A percentile compares a stretch with the other conserved stretches of the same genome.
Conservation (phyloP, 1,284 basidiomycete genomes). For the Quambalaria eucalypti region DNA sequence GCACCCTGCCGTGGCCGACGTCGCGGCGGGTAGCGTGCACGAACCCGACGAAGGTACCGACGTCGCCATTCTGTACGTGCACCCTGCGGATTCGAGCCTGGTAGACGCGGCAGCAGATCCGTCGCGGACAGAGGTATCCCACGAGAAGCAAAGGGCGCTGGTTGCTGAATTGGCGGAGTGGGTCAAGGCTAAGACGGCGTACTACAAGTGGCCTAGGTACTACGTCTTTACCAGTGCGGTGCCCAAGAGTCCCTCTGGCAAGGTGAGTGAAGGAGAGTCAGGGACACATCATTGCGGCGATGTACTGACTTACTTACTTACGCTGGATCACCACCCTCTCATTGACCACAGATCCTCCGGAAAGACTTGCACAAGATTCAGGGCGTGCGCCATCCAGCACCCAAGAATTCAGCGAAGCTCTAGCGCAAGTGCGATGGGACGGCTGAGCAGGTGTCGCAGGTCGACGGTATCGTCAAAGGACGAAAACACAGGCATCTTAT, state of each 20-base stretch:
- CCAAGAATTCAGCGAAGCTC: background rate
- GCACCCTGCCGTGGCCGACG: conserved; percentile 19
- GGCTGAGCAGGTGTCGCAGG: too few relatives aligned
- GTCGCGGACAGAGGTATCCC: background rate
- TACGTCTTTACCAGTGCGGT: conserved; percentile 4
- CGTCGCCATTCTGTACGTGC: background rate
- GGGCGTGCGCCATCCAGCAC: background rate
- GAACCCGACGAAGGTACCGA: conserved; percentile 2
- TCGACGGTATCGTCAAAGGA: too few relatives aligned
- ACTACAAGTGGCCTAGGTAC: conserved; percentile 5
- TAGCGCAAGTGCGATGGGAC: too few relatives aligned
- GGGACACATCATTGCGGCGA: background rate
- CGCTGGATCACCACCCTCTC: background rate
- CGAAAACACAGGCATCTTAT: too few relatives aligned
- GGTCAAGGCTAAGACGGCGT: background rate
- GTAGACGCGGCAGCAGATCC: background rate
- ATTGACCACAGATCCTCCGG: background rate
- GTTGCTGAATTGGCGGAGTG: conserved; percentile 1
- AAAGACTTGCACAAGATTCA: background rate
- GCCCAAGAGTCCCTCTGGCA: conserved; percentile 7
- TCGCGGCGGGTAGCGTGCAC: conserved; percentile 14
- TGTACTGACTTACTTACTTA: background rate
- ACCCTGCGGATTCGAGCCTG: background rate
- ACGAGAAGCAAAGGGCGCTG: conserved; percentile 2
- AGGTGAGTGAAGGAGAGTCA: too few relatives aligned